Conservation (phyloP, 2,329 filamentous ascomycete genomes). For the Harringtonia aguacate region DNA sequence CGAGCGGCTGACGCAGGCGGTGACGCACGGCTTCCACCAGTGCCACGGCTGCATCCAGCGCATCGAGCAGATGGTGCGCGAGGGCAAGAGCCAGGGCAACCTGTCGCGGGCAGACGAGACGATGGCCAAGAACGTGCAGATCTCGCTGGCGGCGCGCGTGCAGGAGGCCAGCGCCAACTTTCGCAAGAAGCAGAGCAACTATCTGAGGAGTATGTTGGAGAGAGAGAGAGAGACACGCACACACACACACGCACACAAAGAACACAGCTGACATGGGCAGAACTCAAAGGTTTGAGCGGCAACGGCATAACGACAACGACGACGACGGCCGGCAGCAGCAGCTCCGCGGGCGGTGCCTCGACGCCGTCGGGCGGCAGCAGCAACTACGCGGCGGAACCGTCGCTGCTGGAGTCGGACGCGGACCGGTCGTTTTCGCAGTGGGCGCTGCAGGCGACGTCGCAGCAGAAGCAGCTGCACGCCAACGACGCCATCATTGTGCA, state of each 20-base stretch:
- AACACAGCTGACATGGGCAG: too few relatives aligned
- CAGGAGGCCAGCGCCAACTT: constrained; percentile 89
- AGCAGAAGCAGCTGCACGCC: constrained; percentile 52
- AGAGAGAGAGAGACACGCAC: not conserved
- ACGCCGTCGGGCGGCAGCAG: constrained; percentile 16
- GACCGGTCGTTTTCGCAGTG: constrained; percentile 88
- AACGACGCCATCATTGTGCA: constrained; percentile 82
- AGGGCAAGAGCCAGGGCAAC: constrained; percentile 60
- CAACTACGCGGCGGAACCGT: constrained; percentile 56
- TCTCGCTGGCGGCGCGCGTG: constrained; percentile 75
- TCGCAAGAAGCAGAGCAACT: constrained; percentile 93
- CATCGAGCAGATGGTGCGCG: constrained; percentile 77
- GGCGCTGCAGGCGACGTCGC: constrained; percentile 66
- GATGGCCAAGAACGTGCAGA: constrained; percentile 94
- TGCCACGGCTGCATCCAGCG: constrained; percentile 84
- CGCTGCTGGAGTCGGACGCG: constrained; percentile 83
- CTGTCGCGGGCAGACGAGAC: constrained; percentile 78
- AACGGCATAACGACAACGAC: too few relatives aligned
- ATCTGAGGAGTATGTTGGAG: constrained; percentile 66
- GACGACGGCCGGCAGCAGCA: constrained; percentile 15
- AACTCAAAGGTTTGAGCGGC: constrained; percentile 60
- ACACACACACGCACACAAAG: too few relatives aligned
- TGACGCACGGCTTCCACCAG: constrained; percentile 79
- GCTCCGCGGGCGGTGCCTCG: too few relatives aligned
- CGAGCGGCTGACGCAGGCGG: constrained; percentile 78